Evolutionary conservation across 2,329 filamentous ascomycete species (phyloP).

Genomic region (Cyclaneusma minus): DNA sequence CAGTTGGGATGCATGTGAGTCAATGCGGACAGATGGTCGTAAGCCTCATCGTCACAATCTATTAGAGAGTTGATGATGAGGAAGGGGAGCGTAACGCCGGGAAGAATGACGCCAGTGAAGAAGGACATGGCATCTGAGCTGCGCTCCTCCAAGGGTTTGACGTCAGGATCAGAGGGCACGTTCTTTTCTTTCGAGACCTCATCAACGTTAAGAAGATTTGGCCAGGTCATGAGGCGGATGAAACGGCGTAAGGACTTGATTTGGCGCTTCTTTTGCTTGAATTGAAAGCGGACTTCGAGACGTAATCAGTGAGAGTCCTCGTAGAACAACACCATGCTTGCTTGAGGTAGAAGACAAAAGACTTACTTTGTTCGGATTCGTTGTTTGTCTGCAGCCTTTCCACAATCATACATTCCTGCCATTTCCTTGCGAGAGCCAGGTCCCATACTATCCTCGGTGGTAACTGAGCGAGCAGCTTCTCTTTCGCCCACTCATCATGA

Average conservation of each 20-base stretch:
- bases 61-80: slow-evolving; percentile 66
- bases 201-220: slow-evolving; percentile 51
- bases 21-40: slow-evolving; percentile 48
- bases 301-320: slow-evolving; percentile 13
- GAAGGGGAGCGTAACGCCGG: slow-evolving; percentile 55
- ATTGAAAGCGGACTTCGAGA: slow-evolving; percentile 39
- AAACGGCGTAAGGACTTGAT: slow-evolving; percentile 54
- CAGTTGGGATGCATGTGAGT: slow-evolving; percentile 53
- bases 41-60: slow-evolving; percentile 56
- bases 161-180: slow-evolving; percentile 24
- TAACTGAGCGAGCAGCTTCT: slow-evolving; percentile 46
- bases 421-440: slow-evolving; percentile 56
- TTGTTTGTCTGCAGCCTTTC: slow-evolving; percentile 37
- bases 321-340: no score
- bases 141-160: slow-evolving; percentile 40
- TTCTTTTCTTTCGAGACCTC: slow-evolving; percentile 45
- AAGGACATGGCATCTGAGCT: slow-evolving; percentile 64
- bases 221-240: slow-evolving; percentile 62
- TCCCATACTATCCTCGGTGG: slow-evolving; percentile 60
- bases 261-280: slow-evolving; percentile 50
- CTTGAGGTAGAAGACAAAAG: neutral
- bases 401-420: slow-evolving; percentile 55
- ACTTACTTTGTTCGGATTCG: slow-evolving; percentile 33
- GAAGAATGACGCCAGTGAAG: slow-evolving; percentile 59
- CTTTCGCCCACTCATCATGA: slow-evolving; percentile 47